Base-by-base conservation (phyloP, 2,329 filamentous ascomycete genomes). In the Arthrobotrys musiformis region DNA sequence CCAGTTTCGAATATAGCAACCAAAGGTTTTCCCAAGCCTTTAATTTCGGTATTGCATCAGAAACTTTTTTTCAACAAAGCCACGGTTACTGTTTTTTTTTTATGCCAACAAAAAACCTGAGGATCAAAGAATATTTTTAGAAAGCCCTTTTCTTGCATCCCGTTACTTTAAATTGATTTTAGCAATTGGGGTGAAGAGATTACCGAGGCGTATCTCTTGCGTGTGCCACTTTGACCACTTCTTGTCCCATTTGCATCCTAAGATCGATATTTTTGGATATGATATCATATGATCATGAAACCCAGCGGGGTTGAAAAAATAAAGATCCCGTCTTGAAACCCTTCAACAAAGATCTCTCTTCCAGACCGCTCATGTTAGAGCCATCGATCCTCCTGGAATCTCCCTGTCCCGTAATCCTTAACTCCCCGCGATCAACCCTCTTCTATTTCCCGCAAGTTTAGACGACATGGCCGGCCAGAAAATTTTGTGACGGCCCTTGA, bases 11-110 rank as follows among this genome's bases (percentile, higher is more conserved):
- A 72, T 72, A 72, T 72, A 72, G 58, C 15, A 33, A 3, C 48
- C 24, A 28, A 35, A 17, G 40, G 17, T 35, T 60, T 22, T 48
- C 22, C 37, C 19, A 28, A 19, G 52, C 61, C 69, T 66, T 60
- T 73, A 73, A 73, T 73, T 73, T 73, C 69, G 69, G 69, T 61
- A 73, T 66, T 61, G 69, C 44, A 66, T 73, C 68, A 66, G 54
- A 52, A 46, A 44, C 50, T 35, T 35, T 5, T 35, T 11, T 35
- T 58, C 54, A 56, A 54, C 26, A 54, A 58, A 37, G 30, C 54
- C 33, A 58, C 54, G n/a, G 24, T 48, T 42, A 37, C 33, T 42
- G 40, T 19, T 17, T 22, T 58, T 58, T 37, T 26, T n/a, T n/a
- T n/a, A n/a, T n/a, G n/a, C 54, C 24, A 19, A 40, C 52, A n/a